Conservation (phyloP, 164 flowering plant genomes). For the Aristolochia californica region DNA sequence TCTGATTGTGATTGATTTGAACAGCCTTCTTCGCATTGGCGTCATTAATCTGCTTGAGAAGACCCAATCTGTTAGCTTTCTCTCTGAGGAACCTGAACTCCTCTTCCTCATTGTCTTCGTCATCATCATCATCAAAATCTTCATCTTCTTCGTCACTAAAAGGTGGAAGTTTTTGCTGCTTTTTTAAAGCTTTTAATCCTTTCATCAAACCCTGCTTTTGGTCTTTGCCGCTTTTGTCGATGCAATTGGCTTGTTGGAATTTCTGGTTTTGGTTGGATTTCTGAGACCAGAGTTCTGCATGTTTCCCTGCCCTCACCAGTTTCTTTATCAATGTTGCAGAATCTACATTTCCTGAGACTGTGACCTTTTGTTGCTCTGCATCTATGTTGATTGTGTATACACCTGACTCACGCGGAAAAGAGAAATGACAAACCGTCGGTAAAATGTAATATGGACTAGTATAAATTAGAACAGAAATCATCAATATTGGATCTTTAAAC, state of each 20-base stretch:
- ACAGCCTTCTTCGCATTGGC: slow-evolving; percentile 7
- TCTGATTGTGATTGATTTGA: not conserved
- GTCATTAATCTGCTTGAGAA: slow-evolving; percentile 9
- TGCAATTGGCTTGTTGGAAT: slow-evolving; percentile 18
- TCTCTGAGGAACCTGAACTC: slow-evolving; percentile 11
- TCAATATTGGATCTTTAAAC: no score
- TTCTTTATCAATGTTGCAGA: slow-evolving; percentile 56
- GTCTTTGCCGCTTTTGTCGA: slow-evolving; percentile 30
- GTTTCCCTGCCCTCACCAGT: slow-evolving; percentile 51
- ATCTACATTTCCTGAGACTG: slow-evolving; percentile 67
- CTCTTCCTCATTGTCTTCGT: slow-evolving; percentile 28
- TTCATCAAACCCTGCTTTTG: slow-evolving; percentile 30
- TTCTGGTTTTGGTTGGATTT: slow-evolving; percentile 44
- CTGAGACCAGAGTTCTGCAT: slow-evolving; percentile 65
- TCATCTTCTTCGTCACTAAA: slow-evolving; percentile 35
- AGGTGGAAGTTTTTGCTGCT: slow-evolving; percentile 17
- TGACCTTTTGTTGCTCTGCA: slow-evolving; percentile 65
- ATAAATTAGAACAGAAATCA: no score
- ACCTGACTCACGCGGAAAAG: slow-evolving; percentile 27
- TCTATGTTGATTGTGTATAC: slow-evolving; percentile 60
- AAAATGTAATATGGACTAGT: not conserved
- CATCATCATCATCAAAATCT: slow-evolving; percentile 27
- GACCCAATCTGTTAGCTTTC: slow-evolving; percentile 6
- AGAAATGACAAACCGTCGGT: not conserved
- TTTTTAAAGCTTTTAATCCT: slow-evolving; percentile 36